Percentiles rank a stretch among this genome's conserved stretches.
phyloP scores from a whole-genome alignment of 495 filamentous ascomycete species.

The Aspergillus heteromorphus region DNA sequence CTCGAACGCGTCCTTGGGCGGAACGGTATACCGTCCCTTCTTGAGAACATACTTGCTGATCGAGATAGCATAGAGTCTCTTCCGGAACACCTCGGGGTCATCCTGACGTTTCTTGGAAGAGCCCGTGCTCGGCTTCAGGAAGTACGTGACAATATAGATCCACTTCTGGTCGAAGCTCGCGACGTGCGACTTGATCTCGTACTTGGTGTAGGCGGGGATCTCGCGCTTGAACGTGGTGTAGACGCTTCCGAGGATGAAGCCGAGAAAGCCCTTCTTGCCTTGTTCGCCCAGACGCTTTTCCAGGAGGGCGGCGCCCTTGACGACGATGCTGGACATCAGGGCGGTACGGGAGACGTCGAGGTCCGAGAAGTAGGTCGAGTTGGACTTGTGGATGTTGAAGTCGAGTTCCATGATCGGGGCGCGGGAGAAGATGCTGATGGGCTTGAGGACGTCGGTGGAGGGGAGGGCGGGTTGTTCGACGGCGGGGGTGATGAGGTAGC shows the following conservation, averaged over 20 bases:
- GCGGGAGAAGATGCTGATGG: constrained; percentile 43
- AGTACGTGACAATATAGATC: constrained; percentile 61
- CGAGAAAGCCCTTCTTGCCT: constrained; percentile 35
- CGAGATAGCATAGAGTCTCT: constrained; percentile 57
- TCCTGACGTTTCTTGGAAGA: constrained; percentile 30
- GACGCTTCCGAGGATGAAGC: constrained; percentile 63
- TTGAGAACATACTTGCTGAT: constrained; percentile 79
- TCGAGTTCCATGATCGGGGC: constrained; percentile 63
- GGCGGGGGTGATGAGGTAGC: constrained; percentile 19
- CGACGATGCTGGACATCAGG: constrained; percentile 46
- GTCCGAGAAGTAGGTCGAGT: constrained; percentile 80
- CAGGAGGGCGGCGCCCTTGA: constrained; percentile 41
- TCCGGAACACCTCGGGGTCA: constrained; percentile 28
- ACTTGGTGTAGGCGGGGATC: constrained; percentile 61
- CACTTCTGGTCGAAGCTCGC: constrained; percentile 69
- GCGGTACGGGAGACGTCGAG: constrained; percentile 67
- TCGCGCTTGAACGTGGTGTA: constrained; percentile 64
- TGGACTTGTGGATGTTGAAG: constrained; percentile 82
- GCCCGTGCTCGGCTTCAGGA: constrained; percentile 48
- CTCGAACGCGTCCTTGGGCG: constrained; percentile 63
- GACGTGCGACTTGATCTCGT: constrained; percentile 71
- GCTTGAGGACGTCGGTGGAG: constrained; percentile 34
- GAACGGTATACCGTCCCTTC: constrained; percentile 69
- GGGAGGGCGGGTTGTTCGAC: constrained; percentile 11
- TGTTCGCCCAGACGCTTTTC: constrained; percentile 19